Evolutionary conservation across 495 filamentous ascomycete species (phyloP), one percentile per base, ranked within the genome.

Genomic region (Lasiosphaeria hispida): DNA sequence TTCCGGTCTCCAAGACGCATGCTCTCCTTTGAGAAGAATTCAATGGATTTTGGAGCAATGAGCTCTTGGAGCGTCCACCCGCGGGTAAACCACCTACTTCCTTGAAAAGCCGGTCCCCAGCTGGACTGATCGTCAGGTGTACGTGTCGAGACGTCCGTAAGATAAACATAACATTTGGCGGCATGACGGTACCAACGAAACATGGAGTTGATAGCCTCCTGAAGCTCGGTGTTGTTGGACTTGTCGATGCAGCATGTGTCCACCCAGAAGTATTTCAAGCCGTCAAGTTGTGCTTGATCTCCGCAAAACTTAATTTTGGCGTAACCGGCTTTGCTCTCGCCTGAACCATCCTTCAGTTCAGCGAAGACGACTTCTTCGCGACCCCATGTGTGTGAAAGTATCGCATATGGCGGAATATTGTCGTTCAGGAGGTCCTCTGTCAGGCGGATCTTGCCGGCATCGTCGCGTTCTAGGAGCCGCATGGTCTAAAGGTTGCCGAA

Each of bases 131-230:
- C 23, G 23, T 30, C 23, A 5, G 23, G 23, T 5, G 2, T 30
- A 30, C 23, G 5, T 2, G 23, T n/a, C 6, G 58, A 54, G 17
- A 60, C 57, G 34, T 73, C 71, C 11, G 57, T 30, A 1, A 73
- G 61, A 59, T 71, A 71, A 23, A 58, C 66, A 57, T 71, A 72
- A 43, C 66, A 72, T 44, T 54, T 48, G 11, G 23, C 43, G 14
- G 70, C 61, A 38, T 63, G 48, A 2, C 55, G 23, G 49, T 72
- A 72, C 71, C 68, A 71, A 8, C 60, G 57, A 58, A 55, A 73
- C 70, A 71, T 70, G 55, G 34, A 35, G 58, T 55, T 66, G 55
- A 71, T 63, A 17, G 70, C 63, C 44, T 66, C 58, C 18, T 60
- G 60, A 8, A 73, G 62, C 58, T 73, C 69, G 10, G 63, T 50